These are phyloP conservation scores for Penicillium parvum DNA, from an alignment of 495 filamentous ascomycete genomes.

Conservation along the genomic window DNA sequence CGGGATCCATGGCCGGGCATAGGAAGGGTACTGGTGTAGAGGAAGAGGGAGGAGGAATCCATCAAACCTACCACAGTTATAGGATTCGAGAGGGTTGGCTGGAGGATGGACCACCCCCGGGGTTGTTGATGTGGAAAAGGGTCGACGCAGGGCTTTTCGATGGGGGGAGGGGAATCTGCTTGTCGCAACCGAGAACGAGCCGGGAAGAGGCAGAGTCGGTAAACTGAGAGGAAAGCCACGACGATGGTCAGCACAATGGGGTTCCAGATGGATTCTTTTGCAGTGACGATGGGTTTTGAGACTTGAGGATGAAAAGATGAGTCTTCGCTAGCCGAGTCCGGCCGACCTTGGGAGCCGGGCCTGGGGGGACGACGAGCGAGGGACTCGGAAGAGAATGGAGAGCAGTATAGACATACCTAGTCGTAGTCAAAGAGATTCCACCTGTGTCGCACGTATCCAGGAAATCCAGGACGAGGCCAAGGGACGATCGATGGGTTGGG, in stretches of 20 bases:
- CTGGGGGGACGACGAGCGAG: conserved; percentile 26
- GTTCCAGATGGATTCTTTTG: conserved; percentile 13
- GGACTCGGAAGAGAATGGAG: conserved; percentile 40
- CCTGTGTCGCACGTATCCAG: conserved; percentile 29
- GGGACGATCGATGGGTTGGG: conserved; percentile 25
- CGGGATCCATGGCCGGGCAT: conserved; percentile 24
- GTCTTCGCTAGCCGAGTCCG: conserved; percentile 30
- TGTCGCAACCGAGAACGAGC: conserved; percentile 43
- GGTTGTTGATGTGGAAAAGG: conserved; percentile 27
- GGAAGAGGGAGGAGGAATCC: conserved; percentile 25
- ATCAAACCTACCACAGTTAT: conserved; percentile 44
- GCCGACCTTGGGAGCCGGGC: conserved; percentile 29
- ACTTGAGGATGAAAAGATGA: conserved; percentile 23
- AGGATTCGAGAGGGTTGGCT: conserved; percentile 21
- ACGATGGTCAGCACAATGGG: conserved; percentile 29
- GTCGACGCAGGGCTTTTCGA: conserved; percentile 34
- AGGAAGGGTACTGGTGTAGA: conserved; percentile 22
- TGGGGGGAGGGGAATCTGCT: conserved; percentile 33
- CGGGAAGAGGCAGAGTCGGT: conserved; percentile 29
- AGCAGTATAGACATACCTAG: conserved; percentile 37
- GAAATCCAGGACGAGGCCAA: conserved; percentile 15
- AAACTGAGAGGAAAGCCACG: conserved; percentile 20
- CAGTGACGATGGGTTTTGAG: conserved; percentile 14
- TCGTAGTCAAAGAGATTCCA: conserved; percentile 20
- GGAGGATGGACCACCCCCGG: conserved; percentile 37